Evolutionary conservation across 768 basidiomycete genomes (phyloP).

Genomic region (Serendipita sp.): DNA sequence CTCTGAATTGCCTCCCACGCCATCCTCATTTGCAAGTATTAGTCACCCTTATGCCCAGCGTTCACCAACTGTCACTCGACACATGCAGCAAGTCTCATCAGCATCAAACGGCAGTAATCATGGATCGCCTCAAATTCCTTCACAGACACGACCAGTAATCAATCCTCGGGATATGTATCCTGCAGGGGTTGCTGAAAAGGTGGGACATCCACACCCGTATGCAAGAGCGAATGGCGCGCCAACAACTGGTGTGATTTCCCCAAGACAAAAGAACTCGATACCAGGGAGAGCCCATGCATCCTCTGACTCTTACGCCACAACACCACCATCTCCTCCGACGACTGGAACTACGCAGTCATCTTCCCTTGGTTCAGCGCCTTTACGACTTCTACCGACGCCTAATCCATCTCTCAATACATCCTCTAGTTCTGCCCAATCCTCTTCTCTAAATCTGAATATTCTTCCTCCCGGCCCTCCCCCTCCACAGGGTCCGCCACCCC

Average conservation of each 20-base stretch:
- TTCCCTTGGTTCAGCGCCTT: not conserved
- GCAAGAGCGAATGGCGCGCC: not conserved
- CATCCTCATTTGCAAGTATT: not conserved
- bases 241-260: not conserved
- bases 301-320: not conserved
- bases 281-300: not conserved
- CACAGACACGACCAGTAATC: not conserved
- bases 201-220: not conserved
- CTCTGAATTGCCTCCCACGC: not conserved
- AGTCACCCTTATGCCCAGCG: slow-evolving; percentile 2
- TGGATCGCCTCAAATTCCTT: not conserved
- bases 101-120: not conserved
- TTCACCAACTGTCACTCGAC: not conserved
- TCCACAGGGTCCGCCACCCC: not conserved
- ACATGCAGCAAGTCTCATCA: slow-evolving; percentile 3
- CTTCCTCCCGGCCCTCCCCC: slow-evolving; percentile 2
- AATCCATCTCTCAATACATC: not conserved
- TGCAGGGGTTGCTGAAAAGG: not conserved
- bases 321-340: not conserved
- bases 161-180: not conserved
- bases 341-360: not conserved
- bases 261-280: not conserved
- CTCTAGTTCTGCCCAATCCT: not conserved
- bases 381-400: not conserved
- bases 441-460: not conserved